A percentile compares a stretch with the other conserved stretches of the same genome.
These are phyloP conservation scores for Lentinula raphanica DNA, from an alignment of 768 basidiomycete species.

Conservation along the genomic window DNA sequence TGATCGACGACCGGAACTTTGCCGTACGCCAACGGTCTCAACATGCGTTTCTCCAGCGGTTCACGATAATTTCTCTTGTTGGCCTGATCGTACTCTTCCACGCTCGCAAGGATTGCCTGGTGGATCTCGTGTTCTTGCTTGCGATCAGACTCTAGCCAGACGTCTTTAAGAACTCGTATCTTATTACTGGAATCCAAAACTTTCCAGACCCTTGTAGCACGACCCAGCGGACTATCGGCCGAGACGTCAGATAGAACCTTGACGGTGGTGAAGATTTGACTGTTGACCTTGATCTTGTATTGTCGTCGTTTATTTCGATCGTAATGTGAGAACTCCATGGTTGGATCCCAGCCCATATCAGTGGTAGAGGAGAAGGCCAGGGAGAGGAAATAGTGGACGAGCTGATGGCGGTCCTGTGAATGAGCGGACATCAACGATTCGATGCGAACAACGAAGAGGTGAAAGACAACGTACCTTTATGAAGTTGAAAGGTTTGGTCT, in stretches of 20 bases:
- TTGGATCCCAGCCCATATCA: background rate
- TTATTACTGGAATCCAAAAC: background rate
- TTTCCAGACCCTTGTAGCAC: background rate
- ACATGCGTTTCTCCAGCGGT: too few relatives aligned
- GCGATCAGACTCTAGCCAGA: background rate
- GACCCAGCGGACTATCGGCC: background rate
- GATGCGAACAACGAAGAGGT: background rate
- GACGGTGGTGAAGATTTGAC: background rate
- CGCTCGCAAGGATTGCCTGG: background rate
- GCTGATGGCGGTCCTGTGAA: background rate
- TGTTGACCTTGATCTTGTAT: background rate
- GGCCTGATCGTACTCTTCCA: background rate
- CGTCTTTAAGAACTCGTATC: background rate
- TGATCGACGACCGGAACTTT: too few relatives aligned
- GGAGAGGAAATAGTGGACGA: background rate
- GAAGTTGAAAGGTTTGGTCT: background rate
- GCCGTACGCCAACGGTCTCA: too few relatives aligned
- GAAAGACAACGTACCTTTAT: background rate
- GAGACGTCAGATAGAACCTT: background rate
- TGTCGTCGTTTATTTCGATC: background rate
- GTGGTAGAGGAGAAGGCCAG: background rate
- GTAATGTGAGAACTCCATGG: background rate
- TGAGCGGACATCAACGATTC: background rate
- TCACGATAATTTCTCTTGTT: background rate
- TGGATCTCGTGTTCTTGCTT: background rate